A percentile compares a stretch with the other conserved stretches of the same genome.
phyloP scores from a whole-genome alignment of 495 filamentous ascomycete genomes.

The Aspergillus incahuasiensis region DNA sequence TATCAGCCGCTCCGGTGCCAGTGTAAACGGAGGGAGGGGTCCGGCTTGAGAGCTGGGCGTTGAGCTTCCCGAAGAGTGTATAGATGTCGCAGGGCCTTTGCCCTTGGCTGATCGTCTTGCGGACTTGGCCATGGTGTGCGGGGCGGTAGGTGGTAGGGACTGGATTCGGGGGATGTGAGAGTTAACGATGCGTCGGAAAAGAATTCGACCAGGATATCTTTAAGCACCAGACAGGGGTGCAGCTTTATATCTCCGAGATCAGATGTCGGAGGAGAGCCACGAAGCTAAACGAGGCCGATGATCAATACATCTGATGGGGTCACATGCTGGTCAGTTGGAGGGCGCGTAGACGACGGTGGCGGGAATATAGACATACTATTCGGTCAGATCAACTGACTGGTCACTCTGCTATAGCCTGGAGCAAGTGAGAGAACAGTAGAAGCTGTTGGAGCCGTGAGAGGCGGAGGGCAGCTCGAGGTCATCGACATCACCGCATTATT shows the following conservation, averaged over 20 bases:
- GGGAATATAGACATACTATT: not conserved
- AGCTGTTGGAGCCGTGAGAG: not conserved
- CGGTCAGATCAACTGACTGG: conserved; percentile 8
- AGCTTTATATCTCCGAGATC: conserved; percentile 9
- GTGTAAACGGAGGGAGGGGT: conserved; percentile 59
- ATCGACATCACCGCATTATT: conserved; percentile 2
- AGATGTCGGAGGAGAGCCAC: conserved; percentile 8
- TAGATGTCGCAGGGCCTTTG: conserved; percentile 22
- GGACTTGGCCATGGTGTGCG: conserved; percentile 37
- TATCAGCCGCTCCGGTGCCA: conserved; percentile 51
- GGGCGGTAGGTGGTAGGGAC: not conserved
- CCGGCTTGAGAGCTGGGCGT: conserved; percentile 35
- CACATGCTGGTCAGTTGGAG: conserved; percentile 28
- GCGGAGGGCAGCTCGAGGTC: not conserved
- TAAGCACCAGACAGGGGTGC: not conserved
- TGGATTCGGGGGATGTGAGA: not conserved
- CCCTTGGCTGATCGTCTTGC: conserved; percentile 30
- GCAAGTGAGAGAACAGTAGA: not conserved
- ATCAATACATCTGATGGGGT: conserved; percentile 28
- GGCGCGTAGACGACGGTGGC: not conserved
- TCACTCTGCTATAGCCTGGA: not conserved
- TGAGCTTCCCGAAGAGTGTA: conserved; percentile 29
- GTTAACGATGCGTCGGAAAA: not conserved
- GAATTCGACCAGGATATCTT: not conserved
- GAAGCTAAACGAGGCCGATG: conserved; percentile 17